A percentile compares a stretch with the other conserved stretches of the same genome.
phyloP scores from a whole-genome alignment of 2,329 filamentous ascomycete genomes.

The Coniochaeta sp. region DNA sequence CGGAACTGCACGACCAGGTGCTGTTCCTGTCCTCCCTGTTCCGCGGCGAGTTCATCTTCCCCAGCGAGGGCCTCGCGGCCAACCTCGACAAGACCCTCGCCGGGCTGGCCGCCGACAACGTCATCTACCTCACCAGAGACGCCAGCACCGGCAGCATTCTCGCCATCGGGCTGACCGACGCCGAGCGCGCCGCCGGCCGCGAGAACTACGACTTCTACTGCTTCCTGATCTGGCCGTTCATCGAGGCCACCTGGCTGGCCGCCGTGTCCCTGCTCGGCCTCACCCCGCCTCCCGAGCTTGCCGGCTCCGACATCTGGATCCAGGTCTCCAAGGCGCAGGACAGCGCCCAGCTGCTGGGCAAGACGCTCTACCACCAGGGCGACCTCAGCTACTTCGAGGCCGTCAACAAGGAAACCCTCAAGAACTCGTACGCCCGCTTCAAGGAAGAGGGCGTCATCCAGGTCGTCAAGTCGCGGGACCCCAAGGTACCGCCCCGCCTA shows the following conservation, averaged over 20 bases:
- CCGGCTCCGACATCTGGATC: conserved; percentile 76
- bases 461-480: conserved; percentile 61
- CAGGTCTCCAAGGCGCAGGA: conserved; percentile 71
- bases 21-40: conserved; percentile 89
- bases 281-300: conserved; percentile 58
- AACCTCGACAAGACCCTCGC: conserved; percentile 77
- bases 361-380: conserved; percentile 95
- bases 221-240: conserved; percentile 97
- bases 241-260: conserved; percentile 89
- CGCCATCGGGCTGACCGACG: conserved; percentile 65
- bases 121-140: conserved; percentile 61
- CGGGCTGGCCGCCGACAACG: conserved; percentile 69
- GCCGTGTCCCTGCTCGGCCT: conserved; percentile 83
- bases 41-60: conserved; percentile 94
- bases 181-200: conserved; percentile 69
- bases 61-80: conserved; percentile 69
- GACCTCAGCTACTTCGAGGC: conserved; percentile 97
- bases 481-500: conserved; percentile 54
- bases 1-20: conserved; percentile 70
- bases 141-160: conserved; percentile 50
- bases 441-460: conserved; percentile 85
- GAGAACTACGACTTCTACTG: conserved; percentile 99
- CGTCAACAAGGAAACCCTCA: conserved; percentile 95
- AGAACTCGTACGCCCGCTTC: conserved; percentile 84
- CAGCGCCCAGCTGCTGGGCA: conserved; percentile 78